phyloP scores from a whole-genome alignment of 1,284 basidiomycete species.

The Papiliotrema fonsecae region DNA sequence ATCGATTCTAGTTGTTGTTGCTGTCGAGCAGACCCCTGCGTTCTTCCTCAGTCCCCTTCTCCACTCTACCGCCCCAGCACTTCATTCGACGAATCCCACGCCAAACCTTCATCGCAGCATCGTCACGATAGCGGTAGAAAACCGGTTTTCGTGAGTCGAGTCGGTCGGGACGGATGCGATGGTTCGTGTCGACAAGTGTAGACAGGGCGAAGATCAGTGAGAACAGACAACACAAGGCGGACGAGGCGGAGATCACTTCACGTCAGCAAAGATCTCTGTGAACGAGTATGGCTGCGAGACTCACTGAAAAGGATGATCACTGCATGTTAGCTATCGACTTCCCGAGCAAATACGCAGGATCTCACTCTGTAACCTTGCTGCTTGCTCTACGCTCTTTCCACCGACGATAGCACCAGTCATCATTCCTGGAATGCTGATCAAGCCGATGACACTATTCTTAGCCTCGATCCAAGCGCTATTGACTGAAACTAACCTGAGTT shows the following conservation, averaged over 20 bases:
- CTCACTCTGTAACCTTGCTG: slow-evolving; percentile 68
- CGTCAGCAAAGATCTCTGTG: background rate
- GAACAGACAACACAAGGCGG: slow-evolving; percentile 62
- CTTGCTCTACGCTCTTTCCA: slow-evolving; percentile 74
- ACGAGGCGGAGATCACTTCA: slow-evolving; percentile 66
- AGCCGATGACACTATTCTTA: slow-evolving; percentile 62
- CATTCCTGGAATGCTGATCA: slow-evolving; percentile 64
- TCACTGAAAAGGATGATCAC: slow-evolving; percentile 78
- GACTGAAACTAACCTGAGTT: slow-evolving; percentile 62
- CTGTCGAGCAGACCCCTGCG: slow-evolving; percentile 14
- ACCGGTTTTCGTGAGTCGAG: slow-evolving; percentile 55
- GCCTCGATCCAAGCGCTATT: background rate
- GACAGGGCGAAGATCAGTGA: slow-evolving; percentile 59
- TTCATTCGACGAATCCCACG: slow-evolving; percentile 21
- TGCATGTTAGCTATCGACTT: slow-evolving; percentile 10
- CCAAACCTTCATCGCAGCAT: slow-evolving; percentile 25
- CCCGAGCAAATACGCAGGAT: background rate
- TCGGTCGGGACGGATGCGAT: slow-evolving; percentile 65
- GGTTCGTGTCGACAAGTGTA: slow-evolving; percentile 62
- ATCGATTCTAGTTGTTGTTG: too few relatives aligned
- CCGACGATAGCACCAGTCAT: slow-evolving; percentile 86
- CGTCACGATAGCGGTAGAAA: slow-evolving; percentile 52
- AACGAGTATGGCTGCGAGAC: slow-evolving; percentile 5
- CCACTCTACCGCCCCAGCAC: slow-evolving; percentile 9
- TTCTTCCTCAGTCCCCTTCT: slow-evolving; percentile 18